Base-by-base conservation (phyloP, 768 basidiomycete species). In the Atractiella rhizophila region DNA sequence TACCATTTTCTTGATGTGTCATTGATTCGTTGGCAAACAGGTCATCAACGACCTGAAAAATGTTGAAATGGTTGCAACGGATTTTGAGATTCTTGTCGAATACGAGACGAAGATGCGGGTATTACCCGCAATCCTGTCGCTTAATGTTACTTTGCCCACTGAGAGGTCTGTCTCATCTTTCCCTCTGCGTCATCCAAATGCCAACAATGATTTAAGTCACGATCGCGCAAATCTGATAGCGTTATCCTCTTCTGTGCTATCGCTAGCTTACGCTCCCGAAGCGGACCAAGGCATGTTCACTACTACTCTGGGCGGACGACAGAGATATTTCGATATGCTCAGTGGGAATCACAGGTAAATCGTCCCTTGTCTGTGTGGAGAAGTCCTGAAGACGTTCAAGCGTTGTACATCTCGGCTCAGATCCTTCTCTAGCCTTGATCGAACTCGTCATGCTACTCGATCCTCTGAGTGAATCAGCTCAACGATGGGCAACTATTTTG, bases 401-500 rank as follows among this genome's bases (percentile, higher is more conserved):
- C 23, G 3, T 12, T 19, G 38, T n/a, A 26, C 15, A 9, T 29
- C 28, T n/a, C n/a, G n/a, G n/a, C n/a, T n/a, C n/a, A n/a, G n/a
- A n/a, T n/a, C n/a, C n/a, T n/a, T n/a, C n/a, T n/a, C n/a, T n/a
- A n/a, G n/a, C n/a, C n/a, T n/a, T n/a, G n/a, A n/a, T n/a, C n/a
- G n/a, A n/a, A n/a, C n/a, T 38, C 59, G 91, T 29, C 70, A 66
- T 76, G 9, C 56, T 94, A 5, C 45, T 96, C 7, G 81, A 96
- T 55, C 86, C 88, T 0, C 55, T 91, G 23, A 81, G 76, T 36
- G 77, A 81, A 54, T 60, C 65, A 5, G 79, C 76, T 2, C 85
- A 94, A 55, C 74, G 73, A 48, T 91, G 82, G 76, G 70, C 79
- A 1, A 68, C 74, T 42, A 53, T 94, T 29, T 57, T 88, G 20